These are phyloP conservation scores for Pseudocercospora fijiensis DNA, from an alignment of 2,329 filamentous ascomycete genomes.

Conservation along the genomic window DNA sequence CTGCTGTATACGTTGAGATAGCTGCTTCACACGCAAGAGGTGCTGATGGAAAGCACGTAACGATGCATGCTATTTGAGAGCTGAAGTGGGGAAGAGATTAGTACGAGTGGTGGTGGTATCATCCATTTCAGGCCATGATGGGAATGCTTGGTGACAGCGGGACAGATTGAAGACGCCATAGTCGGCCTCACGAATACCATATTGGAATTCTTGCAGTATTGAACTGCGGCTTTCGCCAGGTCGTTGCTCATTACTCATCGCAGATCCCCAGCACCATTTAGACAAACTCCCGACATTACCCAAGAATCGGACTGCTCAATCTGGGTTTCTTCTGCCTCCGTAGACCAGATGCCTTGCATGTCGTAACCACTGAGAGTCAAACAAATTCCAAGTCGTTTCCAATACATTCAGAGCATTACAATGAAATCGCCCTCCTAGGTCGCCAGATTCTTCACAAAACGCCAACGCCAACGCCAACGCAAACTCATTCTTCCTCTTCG, in stretches of 20 bases:
- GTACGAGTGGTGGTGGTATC: neutral
- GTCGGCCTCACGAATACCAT: neutral
- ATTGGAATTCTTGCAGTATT: neutral
- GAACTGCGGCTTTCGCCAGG: neutral
- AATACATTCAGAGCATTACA: neutral
- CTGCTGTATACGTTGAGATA: neutral
- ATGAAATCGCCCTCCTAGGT: neutral
- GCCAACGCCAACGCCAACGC: neutral
- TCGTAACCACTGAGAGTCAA: too few species aligned
- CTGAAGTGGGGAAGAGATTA: neutral
- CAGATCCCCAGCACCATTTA: neutral
- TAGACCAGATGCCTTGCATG: neutral
- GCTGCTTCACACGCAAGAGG: neutral
- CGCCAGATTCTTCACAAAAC: neutral
- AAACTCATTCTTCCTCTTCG: neutral
- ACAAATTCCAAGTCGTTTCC: neutral
- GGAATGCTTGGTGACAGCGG: neutral
- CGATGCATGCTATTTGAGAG: neutral
- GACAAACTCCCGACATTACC: neutral
- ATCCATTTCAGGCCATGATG: neutral
- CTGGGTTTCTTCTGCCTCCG: neutral
- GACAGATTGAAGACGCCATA: neutral
- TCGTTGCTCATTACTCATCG: neutral
- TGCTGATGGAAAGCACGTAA: neutral
- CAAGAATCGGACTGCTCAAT: neutral